Base-by-base conservation (phyloP, 192 early-diverging fungal species). In the Dissophora globulifera region DNA sequence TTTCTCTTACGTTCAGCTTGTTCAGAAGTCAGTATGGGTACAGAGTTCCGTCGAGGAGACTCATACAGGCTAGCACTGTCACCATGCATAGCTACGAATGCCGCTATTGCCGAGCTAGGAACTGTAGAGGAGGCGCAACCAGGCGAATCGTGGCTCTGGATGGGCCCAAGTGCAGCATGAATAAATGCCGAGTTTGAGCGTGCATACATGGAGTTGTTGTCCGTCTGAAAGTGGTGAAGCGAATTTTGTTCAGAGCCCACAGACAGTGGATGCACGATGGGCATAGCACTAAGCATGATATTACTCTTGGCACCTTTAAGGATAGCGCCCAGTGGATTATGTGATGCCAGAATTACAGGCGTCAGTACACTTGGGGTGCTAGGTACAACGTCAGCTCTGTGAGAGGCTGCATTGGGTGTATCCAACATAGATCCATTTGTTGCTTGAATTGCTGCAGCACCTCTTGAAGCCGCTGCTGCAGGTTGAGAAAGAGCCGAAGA, bases 171-270 rank as follows among this genome's bases (percentile, higher is more conserved):
- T 6, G 58, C 25, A 8, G 58, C 58, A 25, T 71, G 35, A 38
- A 62, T 59, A 42, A 30, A 30, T 6, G 48, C 10, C 11, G 54
- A 30, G 22, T 47, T 54, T 13, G 67, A n/a, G 58, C 54, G 51
- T 16, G 49, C 19, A 15, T 47, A 31, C 2, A 42, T 10, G n/a
- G 15, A 47, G 54, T 63, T 58, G 30, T 19, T 20, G 26, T 58
- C 56, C 2, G 69, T 59, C 29, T 74, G 69, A 23, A 74, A 74
- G 40, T 74, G 69, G 10, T 74, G 69, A 12, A 74, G 69, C 19
- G 69, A 63, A 31, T 64, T 74, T 29, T 27, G 43, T 16, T 74
- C 69, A 4, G 54, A 27, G 38, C 26, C 48, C 51, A 74, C 45
- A n/a, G 69, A 62, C 2, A 74, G 61, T 53, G 53, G 54, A 31